Evolutionary conservation across 2,329 filamentous ascomycete genomes (phyloP).

Genomic region (Hymenoscyphus fructigenus): DNA sequence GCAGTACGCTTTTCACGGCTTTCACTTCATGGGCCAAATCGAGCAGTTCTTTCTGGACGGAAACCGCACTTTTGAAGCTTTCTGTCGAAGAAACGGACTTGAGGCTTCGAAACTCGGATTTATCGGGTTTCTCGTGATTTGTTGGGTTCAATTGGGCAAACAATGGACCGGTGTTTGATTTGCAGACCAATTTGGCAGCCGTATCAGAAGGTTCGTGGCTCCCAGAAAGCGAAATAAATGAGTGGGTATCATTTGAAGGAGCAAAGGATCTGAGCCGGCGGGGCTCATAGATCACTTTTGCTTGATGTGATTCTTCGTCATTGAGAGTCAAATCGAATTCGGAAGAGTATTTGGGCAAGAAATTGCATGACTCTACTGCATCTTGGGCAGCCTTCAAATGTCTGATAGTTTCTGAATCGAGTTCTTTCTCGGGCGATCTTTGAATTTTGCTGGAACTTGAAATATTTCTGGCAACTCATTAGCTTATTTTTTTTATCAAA

Average conservation of each 20-base stretch:
- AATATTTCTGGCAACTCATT: constrained; percentile 17
- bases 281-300: background rate
- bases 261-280: background rate
- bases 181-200: background rate
- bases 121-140: background rate
- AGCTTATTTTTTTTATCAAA: background rate
- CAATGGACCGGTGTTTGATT: background rate
- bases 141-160: background rate
- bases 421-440: constrained; percentile 10
- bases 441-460: constrained; percentile 21
- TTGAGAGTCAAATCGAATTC: background rate
- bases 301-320: background rate
- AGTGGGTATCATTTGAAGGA: background rate
- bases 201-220: background rate
- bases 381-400: constrained; percentile 18
- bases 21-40: constrained; percentile 17
- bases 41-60: constrained; percentile 10
- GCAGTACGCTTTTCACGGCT: constrained; percentile 18
- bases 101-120: background rate
- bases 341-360: background rate
- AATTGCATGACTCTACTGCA: constrained; percentile 9
- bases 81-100: constrained; percentile 19
- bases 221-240: background rate
- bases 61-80: constrained; percentile 23
- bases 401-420: constrained; percentile 21